Evolutionary conservation across 2,329 filamentous ascomycete genomes (phyloP), one percentile per base, ranked within the genome.

Genomic region (Coniosporium tulheliwenetii): DNA sequence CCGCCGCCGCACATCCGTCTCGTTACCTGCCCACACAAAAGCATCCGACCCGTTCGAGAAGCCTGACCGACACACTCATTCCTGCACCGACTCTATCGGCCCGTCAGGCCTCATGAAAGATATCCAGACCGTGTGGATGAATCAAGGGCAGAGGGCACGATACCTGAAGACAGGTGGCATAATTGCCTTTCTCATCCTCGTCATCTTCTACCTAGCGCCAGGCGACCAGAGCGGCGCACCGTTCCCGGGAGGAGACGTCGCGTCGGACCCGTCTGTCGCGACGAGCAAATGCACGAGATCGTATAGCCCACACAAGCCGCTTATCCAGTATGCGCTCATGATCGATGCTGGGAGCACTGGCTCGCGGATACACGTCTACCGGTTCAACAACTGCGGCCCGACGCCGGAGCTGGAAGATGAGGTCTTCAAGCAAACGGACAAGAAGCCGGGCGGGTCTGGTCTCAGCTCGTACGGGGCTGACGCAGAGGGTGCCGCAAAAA

Each of bases 271-370:
- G 19, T 75, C 77, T 8, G 72, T 78, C 53, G 74, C 74, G 49
- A 79, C 82, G 47, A 70, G 74, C 36, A 81, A 76, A 64, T 98
- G 91, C 71, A 77, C 78, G 44, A 84, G 79, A 57, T 85, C 91
- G 35, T 79, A 74, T 65, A 85, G 85, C 52, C 78, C 82, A 54
- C 81, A 85, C 48, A 96, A 95, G 67, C 89, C 91, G 39, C 76
- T 98, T 49, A 80, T 95, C 46, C 91, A 98, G 59, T 98, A 96
- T 66, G 93, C 91, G 45, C 75, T 96, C 55, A 98, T 98, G 91
- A 85, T 98, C 55, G 91, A 98, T 63, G 91, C 91, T 38, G 91
- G 91, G 52, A 96, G 87, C 69, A 96, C 91, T 41, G 91, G 91
- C 45, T 96, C 91, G 45, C 82, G 91, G 52, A 95, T 98, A 58